phyloP scores from a whole-genome alignment of 768 basidiomycete genomes.

The Hericium erinaceus region DNA sequence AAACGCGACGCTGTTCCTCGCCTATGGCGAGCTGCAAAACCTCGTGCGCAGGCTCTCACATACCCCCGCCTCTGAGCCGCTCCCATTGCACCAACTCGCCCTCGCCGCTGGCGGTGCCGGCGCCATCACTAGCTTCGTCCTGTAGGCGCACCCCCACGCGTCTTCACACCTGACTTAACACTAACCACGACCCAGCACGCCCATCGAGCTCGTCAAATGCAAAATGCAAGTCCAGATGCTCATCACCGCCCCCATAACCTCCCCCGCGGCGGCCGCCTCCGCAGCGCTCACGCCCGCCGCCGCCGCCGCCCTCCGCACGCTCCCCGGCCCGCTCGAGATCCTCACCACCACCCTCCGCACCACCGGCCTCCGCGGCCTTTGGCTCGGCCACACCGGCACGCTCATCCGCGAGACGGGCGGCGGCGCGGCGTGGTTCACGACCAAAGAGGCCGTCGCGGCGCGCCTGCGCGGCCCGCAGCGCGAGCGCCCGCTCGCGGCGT shows the following conservation, averaged over 20 bases:
- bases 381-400: conserved; percentile 93
- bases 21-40: conserved; percentile 72
- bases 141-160: conserved; percentile 42
- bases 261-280: conserved; percentile 30
- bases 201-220: conserved; percentile 92
- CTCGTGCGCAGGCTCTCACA: conserved; percentile 37
- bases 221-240: conserved; percentile 98
- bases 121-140: conserved; percentile 72
- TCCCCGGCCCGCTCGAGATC: conserved; percentile 71
- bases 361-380: conserved; percentile 77
- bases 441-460: conserved; percentile 70
- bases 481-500: conserved; percentile 30
- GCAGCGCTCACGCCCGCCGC: conserved; percentile 11
- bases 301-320: conserved; percentile 18
- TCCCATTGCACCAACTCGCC: conserved; percentile 61
- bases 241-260: conserved; percentile 20
- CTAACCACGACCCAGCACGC: conserved; percentile 46
- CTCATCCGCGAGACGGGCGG: conserved; percentile 91
- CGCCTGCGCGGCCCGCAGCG: conserved; percentile 36
- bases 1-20: conserved; percentile 80
- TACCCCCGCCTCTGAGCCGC: conserved; percentile 27
- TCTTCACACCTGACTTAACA: neutral
- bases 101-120: conserved; percentile 86
- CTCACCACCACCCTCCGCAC: conserved; percentile 51
- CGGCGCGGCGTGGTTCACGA: conserved; percentile 82